These are phyloP conservation scores for Epichloe baconii DNA, from an alignment of 2,329 filamentous ascomycete genomes.

Conservation along the genomic window DNA sequence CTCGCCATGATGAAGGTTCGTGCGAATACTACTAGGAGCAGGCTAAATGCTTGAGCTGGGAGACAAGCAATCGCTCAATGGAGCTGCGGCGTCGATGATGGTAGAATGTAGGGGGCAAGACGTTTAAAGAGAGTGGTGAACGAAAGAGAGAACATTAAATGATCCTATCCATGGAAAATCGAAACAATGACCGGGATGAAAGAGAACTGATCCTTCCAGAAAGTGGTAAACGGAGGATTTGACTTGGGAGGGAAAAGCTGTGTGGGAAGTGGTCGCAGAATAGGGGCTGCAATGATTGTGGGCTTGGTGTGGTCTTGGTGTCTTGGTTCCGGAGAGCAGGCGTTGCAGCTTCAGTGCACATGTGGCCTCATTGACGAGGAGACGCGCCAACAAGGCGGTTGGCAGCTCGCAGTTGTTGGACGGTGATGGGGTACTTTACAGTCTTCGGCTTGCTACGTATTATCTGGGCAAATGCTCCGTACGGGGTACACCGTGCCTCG, in stretches of 20 bases:
- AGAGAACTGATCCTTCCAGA: not conserved
- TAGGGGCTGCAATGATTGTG: slow-evolving; percentile 2
- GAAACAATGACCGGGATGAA: slow-evolving; percentile 5
- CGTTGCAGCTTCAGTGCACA: not conserved
- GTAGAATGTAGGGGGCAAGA: not conserved
- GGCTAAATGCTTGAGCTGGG: not conserved
- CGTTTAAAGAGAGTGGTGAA: slow-evolving; percentile 13
- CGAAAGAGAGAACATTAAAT: slow-evolving; percentile 2
- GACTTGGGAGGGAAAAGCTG: slow-evolving; percentile 8
- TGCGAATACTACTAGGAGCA: not conserved
- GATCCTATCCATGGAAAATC: slow-evolving; percentile 2
- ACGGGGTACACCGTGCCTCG: too few species aligned
- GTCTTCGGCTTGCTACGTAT: too few species aligned
- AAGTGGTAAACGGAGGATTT: slow-evolving; percentile 2
- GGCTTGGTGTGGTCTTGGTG: not conserved
- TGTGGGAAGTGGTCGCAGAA: slow-evolving; percentile 6
- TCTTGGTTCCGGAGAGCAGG: not conserved
- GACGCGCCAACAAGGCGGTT: not conserved
- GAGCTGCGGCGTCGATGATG: not conserved
- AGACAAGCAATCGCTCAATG: not conserved
- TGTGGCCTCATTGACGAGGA: slow-evolving; percentile 3
- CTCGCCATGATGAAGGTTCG: slow-evolving; percentile 18
- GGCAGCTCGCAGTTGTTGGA: not conserved
- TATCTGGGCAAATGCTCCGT: too few species aligned
- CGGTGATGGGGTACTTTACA: too few species aligned